These are phyloP conservation scores for Amauroascus niger DNA, from an alignment of 2,329 filamentous ascomycete species.

Conservation along the genomic window DNA sequence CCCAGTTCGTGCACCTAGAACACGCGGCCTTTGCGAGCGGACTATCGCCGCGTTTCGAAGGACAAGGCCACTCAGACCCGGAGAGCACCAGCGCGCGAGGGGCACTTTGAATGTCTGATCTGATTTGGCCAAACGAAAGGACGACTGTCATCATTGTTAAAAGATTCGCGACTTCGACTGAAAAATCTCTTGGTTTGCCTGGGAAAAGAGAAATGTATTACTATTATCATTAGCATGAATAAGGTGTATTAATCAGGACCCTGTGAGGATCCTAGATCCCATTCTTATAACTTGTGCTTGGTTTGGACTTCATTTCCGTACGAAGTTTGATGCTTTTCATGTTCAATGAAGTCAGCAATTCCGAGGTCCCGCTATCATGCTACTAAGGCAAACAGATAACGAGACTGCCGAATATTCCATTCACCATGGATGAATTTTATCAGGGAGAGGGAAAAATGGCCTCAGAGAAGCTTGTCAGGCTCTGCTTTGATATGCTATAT, in stretches of 20 bases:
- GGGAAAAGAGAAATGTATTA: not conserved
- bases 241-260: not conserved
- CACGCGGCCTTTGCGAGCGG: not conserved
- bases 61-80: not conserved
- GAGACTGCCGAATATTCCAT: conserved; percentile 45
- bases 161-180: not conserved
- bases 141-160: not conserved
- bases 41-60: not conserved
- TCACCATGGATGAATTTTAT: conserved; percentile 40
- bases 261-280: no score
- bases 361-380: conserved; percentile 39
- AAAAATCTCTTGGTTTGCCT: not conserved
- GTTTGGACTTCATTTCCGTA: no score
- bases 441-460: conserved; percentile 44
- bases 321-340: no score
- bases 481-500: conserved; percentile 25
- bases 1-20: not conserved
- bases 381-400: conserved; percentile 42
- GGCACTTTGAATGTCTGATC: not conserved
- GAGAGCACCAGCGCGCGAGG: not conserved
- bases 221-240: not conserved
- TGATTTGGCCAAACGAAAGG: not conserved
- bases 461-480: conserved; percentile 42
- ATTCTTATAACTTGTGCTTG: no score
- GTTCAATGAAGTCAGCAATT: no score